phyloP scores from a whole-genome alignment of 352 stramenopile species.

The Nothophytophthora sp. region DNA sequence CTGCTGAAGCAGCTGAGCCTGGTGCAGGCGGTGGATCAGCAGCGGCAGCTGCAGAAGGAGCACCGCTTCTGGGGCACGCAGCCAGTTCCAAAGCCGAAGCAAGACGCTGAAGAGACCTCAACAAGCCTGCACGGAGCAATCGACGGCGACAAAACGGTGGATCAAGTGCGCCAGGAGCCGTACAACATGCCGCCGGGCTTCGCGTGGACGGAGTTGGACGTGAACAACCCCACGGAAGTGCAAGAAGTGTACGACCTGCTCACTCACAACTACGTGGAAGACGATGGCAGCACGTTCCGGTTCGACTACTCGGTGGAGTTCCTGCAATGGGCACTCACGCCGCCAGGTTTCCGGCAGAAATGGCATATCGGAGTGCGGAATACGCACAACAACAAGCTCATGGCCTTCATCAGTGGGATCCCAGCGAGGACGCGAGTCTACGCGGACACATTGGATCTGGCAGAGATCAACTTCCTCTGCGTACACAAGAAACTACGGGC shows the following conservation, averaged over 20 bases:
- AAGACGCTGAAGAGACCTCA: not conserved
- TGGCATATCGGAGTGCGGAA: constrained; percentile 97
- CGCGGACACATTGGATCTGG: constrained; percentile 52
- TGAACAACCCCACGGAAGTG: constrained; percentile 71
- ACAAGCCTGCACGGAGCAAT: constrained; percentile 82
- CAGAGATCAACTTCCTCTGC: constrained; percentile 99
- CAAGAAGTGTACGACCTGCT: constrained; percentile 97
- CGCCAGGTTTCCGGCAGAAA: constrained; percentile 91
- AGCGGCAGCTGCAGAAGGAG: constrained; percentile 36
- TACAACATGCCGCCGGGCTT: constrained; percentile 98
- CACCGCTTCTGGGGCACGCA: constrained; percentile 94
- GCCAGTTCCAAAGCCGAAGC: constrained; percentile 61
- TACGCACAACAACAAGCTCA: constrained; percentile 91
- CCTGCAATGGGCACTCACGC: constrained; percentile 92
- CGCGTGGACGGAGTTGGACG: constrained; percentile 91
- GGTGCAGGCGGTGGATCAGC: constrained; percentile 26
- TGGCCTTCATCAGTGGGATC: constrained; percentile 98
- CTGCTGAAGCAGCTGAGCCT: constrained; percentile 69
- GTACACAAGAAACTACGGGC: constrained; percentile 98
- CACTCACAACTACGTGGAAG: constrained; percentile 99
- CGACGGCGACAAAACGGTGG: constrained; percentile 88
- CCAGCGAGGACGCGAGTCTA: constrained; percentile 85
- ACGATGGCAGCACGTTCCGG: constrained; percentile 98
- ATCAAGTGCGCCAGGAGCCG: constrained; percentile 91
- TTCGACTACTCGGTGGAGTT: constrained; percentile 91